Percentiles rank a stretch among this genome's conserved stretches.
Conservation (phyloP, 495 filamentous ascomycete species). For the Aspergillus incahuasiensis region DNA sequence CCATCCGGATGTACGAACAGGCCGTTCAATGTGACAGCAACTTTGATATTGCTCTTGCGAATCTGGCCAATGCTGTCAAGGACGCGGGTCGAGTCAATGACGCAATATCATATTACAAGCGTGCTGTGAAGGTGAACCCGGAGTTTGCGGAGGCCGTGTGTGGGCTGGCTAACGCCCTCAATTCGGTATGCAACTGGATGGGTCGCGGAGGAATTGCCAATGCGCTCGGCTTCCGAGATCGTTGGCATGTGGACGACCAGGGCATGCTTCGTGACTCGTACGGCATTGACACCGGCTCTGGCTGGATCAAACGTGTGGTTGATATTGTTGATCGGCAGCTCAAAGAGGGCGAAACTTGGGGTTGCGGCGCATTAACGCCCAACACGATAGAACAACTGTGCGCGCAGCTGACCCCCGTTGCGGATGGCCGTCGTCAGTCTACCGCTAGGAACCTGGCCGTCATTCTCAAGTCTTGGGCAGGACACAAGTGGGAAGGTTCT, state of each 20-base stretch:
- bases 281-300: slow-evolving; percentile 54
- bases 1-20: slow-evolving; percentile 96
- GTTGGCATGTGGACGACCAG: slow-evolving; percentile 89
- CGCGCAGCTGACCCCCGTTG: slow-evolving; percentile 38
- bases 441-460: slow-evolving; percentile 31
- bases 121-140: slow-evolving; percentile 85
- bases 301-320: slow-evolving; percentile 94
- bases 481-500: slow-evolving; percentile 81
- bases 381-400: slow-evolving; percentile 47
- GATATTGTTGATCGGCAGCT: slow-evolving; percentile 91
- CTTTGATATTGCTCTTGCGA: slow-evolving; percentile 96
- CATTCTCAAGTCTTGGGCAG: slow-evolving; percentile 64
- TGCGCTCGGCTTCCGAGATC: slow-evolving; percentile 68
- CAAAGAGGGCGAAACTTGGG: slow-evolving; percentile 82
- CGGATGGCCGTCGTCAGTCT: slow-evolving; percentile 27
- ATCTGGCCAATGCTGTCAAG: slow-evolving; percentile 96
- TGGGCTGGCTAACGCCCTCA: slow-evolving; percentile 90
- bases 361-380: slow-evolving; percentile 64
- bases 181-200: slow-evolving; percentile 94
- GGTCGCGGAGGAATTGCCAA: slow-evolving; percentile 81
- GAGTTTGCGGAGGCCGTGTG: slow-evolving; percentile 98
- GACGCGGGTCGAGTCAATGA: slow-evolving; percentile 90
- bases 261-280: slow-evolving; percentile 78
- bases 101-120: slow-evolving; percentile 85
- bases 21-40: slow-evolving; percentile 85